Evolutionary conservation across 1,284 basidiomycete species (phyloP), one percentile per base, ranked within the genome.

Genomic region (Exobasidium cylindrosporum): DNA sequence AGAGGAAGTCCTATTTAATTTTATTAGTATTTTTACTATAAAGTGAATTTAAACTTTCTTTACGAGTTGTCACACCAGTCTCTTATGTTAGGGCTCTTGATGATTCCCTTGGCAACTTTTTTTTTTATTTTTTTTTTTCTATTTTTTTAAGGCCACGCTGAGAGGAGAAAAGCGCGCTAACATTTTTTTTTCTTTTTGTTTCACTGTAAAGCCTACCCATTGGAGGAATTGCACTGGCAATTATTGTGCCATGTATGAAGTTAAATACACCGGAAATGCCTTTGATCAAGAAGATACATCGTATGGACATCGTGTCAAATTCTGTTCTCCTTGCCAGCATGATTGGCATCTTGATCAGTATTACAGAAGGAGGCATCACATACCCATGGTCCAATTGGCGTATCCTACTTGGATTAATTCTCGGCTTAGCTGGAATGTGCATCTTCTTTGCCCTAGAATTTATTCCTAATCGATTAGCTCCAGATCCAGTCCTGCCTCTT

Each of bases 271-370:
- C 81, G 0, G 23, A 70, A 24, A 79, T 77, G 30, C 73, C 76
- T 6, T 46, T 80, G 23, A 54, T 55, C n/a, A 73, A 76, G 28
- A 82, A 82, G 63, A 50, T 82, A 28, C 63, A 62, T 10, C 71
- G 65, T 43, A 77, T 83, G 67, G 82, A 82, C 65, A 77, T 79
- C 58, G 68, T 72, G 28, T 77, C 76, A 23, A 79, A 75, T 59
- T 14, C 70, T 40, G 54, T 80, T 35, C 67, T 81, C 43, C 72
- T 81, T 30, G 70, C 67, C 3, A 66, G 73, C 5, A 68, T 79
- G 0, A 63, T 71, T 1, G 68, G 73, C 44, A 70, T 74, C 28
- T 64, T 80, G 21, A 68, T 82, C 40, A 81, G 73, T 4, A 62
- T 82, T 28, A 81, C 80, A 0, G 78, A 77, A 58, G 82, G 79